Percentiles rank a stretch among this genome's conserved stretches.
These are phyloP conservation scores for Trametes polyzona DNA, from an alignment of 1,284 basidiomycete species.

Conservation along the genomic window DNA sequence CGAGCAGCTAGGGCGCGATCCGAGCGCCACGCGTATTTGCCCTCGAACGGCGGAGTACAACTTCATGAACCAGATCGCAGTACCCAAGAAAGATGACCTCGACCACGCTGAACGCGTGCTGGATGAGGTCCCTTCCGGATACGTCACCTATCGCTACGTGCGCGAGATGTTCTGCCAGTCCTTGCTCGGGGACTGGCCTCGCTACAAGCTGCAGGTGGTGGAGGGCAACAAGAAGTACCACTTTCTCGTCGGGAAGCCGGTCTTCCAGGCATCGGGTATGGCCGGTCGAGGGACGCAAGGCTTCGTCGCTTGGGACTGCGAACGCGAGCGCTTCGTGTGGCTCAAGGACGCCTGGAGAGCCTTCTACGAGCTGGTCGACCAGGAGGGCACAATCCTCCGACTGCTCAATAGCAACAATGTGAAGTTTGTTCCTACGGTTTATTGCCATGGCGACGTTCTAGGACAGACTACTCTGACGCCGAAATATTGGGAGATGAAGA, in stretches of 20 bases:
- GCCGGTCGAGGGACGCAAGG: conserved; percentile 17
- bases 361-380: conserved; percentile 3
- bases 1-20: conserved; percentile 31
- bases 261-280: conserved; percentile 5
- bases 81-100: not conserved
- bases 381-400: conserved; percentile 10
- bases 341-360: conserved; percentile 23
- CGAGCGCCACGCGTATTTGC: conserved; percentile 2
- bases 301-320: conserved; percentile 12
- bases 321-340: conserved; percentile 8
- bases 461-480: not conserved
- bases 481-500: not conserved
- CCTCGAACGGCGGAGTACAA: not conserved
- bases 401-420: conserved; percentile 5
- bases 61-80: not conserved
- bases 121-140: not conserved
- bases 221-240: not conserved
- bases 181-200: conserved; percentile 5
- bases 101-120: not conserved
- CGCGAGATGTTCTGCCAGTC: conserved; percentile 1
- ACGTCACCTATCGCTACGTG: conserved; percentile 9
- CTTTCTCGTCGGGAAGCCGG: conserved; percentile 1
- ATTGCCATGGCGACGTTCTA: conserved; percentile 19
- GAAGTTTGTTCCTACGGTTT: conserved; percentile 7
- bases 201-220: conserved; percentile 8